These are phyloP conservation scores for Komagataella pseudopastoris DNA, from an alignment of 805 yeast species.

Conservation along the genomic window DNA sequence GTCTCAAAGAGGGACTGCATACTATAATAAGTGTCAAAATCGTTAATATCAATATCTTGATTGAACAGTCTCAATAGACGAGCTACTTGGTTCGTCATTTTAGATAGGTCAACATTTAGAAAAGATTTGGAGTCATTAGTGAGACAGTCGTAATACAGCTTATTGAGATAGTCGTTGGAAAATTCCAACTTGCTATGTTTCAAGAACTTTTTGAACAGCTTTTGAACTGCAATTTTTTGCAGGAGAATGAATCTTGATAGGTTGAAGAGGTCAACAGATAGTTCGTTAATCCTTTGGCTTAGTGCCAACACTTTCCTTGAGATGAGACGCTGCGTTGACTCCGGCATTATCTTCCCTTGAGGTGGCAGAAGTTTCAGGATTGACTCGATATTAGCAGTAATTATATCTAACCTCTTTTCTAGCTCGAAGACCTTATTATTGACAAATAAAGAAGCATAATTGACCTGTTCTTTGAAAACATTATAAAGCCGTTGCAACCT, in stretches of 20 bases:
- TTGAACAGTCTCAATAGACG: constrained; percentile 12
- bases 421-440: constrained; percentile 58
- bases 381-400: constrained; percentile 4
- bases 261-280: constrained; percentile 42
- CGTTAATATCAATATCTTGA: constrained; percentile 2
- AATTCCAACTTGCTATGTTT: constrained; percentile 25
- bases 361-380: background rate
- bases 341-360: background rate
- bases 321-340: constrained; percentile 8
- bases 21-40: background rate
- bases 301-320: constrained; percentile 11
- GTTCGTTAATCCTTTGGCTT: constrained; percentile 24
- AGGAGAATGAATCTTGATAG: constrained; percentile 57
- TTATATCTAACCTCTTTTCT: constrained; percentile 26
- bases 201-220: constrained; percentile 57
- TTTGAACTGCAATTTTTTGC: constrained; percentile 62
- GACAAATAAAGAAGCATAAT: constrained; percentile 48
- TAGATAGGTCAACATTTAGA: constrained; percentile 41
- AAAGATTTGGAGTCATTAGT: constrained; percentile 37
- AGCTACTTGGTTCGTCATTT: constrained; percentile 15
- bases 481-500: constrained; percentile 20
- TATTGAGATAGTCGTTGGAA: constrained; percentile 18
- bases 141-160: constrained; percentile 15
- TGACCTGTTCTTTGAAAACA: constrained; percentile 44
- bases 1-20: background rate